A percentile compares a stretch with the other conserved stretches of the same genome.
Conservation (phyloP, 2,329 filamentous ascomycete genomes). For the Parafenestella ontariensis region DNA sequence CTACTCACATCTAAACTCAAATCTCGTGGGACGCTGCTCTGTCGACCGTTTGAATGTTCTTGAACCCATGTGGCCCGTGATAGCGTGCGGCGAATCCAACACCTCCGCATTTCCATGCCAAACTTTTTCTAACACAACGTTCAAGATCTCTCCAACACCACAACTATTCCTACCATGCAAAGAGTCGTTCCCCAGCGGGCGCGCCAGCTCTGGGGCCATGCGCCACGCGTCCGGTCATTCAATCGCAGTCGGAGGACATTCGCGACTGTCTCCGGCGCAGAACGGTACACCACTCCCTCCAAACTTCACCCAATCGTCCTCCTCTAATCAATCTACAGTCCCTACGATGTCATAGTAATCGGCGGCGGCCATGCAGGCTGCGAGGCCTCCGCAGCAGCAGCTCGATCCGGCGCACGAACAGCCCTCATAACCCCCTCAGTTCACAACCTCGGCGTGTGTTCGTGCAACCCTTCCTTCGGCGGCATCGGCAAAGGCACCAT, state of each 20-base stretch:
- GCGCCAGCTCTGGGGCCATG: constrained; percentile 56
- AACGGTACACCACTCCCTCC: constrained; percentile 24
- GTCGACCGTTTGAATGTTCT: background rate
- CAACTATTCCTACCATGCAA: constrained; percentile 27
- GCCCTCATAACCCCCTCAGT: constrained; percentile 87
- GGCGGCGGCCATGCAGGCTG: constrained; percentile 95
- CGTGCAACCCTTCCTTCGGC: constrained; percentile 95
- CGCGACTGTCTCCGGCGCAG: constrained; percentile 53
- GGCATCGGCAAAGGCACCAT: constrained; percentile 99
- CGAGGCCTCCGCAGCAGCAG: constrained; percentile 90
- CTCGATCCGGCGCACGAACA: constrained; percentile 85
- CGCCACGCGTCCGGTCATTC: constrained; percentile 55
- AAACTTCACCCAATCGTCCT: background rate
- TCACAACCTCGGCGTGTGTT: constrained; percentile 91
- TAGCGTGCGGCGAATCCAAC: constrained; percentile 19
- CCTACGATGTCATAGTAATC: constrained; percentile 92
- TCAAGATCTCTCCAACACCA: constrained; percentile 2
- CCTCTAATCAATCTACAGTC: constrained; percentile 54
- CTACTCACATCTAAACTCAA: background rate
- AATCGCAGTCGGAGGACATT: constrained; percentile 48
- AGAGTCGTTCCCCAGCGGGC: constrained; percentile 37
- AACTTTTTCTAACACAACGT: constrained; percentile 17
- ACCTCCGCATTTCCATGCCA: constrained; percentile 17
- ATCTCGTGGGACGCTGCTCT: background rate
- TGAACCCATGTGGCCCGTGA: background rate